Base-by-base conservation (phyloP, 2,329 filamentous ascomycete genomes). In the Botrytis cinerea region DNA sequence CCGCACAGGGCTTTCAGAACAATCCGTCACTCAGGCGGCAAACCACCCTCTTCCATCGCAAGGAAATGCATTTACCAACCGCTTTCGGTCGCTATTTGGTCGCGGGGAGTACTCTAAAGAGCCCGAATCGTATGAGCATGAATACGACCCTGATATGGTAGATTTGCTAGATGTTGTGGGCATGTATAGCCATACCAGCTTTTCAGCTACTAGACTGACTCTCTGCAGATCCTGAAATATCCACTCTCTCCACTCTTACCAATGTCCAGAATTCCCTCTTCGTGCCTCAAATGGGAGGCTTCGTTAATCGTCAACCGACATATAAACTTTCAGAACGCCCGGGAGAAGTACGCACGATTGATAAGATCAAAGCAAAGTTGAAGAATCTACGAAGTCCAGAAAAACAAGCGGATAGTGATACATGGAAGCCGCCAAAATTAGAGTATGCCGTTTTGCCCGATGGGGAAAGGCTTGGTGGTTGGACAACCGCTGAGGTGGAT, bases 181-280 rank as follows among this genome's bases (percentile, higher is more conserved):
- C 90, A 84, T 74, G 87, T 82, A 70, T 40, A 6, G 4, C 43
- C 38, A 46, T 1, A 14, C 46, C 25, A 57, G 7, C 28, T n/a
- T 46, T 28, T 38, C 51, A 66, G 43, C 4, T 18, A 72, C 2
- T 45, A 63, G 35, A 74, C 76, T 82, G 73, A 84, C 75, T 57
- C 40, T 12, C 73, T 43, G 9, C 76, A 94, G 93, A 97, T 78
- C 93, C 93, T 60, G 93, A 97, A 83, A 90, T 97, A 6, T 90
- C 93, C 59, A 93, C 93, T 0, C 84, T 97, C 6, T 94, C 93
- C 0, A 95, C 93, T 14, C 87, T 97, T 18, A 97, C 93, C 69
- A 97, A 97, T 78, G 91, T 97, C 45, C 93, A 97, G 79, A 97
- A 97, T 80, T 95, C 93, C 0, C 88, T 97, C 18, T 97, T 97